These are phyloP conservation scores for Juncus inflexus DNA, from an alignment of 176 grass and related monocot genomes.

Conservation along the genomic window DNA sequence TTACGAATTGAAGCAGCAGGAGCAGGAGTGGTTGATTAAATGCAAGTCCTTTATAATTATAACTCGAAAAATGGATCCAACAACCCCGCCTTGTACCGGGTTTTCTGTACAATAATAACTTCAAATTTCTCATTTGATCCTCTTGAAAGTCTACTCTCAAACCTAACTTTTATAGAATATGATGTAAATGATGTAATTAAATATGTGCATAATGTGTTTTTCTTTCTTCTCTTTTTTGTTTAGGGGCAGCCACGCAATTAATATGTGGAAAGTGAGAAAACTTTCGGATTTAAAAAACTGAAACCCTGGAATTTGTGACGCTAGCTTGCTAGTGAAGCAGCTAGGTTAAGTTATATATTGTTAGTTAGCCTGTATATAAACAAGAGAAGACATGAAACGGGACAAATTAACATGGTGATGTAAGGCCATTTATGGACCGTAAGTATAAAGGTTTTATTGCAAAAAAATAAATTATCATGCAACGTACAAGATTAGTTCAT, in stretches of 20 bases:
- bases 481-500: too few relatives aligned
- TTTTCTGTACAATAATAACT: too few relatives aligned
- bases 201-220: too few relatives aligned
- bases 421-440: slow-evolving; percentile 6
- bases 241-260: too few relatives aligned
- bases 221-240: too few relatives aligned
- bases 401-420: slow-evolving; percentile 19
- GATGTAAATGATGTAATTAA: too few relatives aligned
- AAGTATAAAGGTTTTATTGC: background rate
- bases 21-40: background rate
- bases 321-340: too few relatives aligned
- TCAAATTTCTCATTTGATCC: too few relatives aligned
- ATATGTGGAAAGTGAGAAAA: background rate
- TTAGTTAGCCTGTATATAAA: background rate
- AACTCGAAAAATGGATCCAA: slow-evolving; percentile 21
- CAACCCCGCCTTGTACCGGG: slow-evolving; percentile 5
- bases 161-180: too few relatives aligned
- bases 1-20: background rate
- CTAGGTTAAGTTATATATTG: background rate
- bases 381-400: slow-evolving; percentile 7
- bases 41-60: background rate
- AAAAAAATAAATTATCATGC: too few relatives aligned
- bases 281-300: background rate
- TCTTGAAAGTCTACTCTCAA: too few relatives aligned
- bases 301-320: background rate